Percentiles rank a stretch among this genome's conserved stretches.
phyloP scores from a whole-genome alignment of 2,329 filamentous ascomycete genomes.

The Coniosporium tulheliwenetii region DNA sequence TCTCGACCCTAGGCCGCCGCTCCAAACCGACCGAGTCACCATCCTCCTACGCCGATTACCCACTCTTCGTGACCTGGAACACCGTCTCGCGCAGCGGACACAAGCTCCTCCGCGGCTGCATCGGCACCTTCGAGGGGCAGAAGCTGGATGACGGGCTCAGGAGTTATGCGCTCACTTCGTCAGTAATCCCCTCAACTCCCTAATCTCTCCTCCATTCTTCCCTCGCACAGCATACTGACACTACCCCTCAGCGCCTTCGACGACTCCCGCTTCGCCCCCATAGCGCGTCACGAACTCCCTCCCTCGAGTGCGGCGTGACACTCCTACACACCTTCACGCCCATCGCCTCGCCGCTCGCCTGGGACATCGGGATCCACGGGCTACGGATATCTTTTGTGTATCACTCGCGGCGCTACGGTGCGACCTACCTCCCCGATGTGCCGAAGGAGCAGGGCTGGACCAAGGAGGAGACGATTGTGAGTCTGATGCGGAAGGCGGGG shows the following conservation, averaged over 20 bases:
- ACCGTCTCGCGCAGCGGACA: conserved; percentile 44
- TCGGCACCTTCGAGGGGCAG: conserved; percentile 79
- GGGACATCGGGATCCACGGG: conserved; percentile 75
- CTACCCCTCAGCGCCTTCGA: conserved; percentile 38
- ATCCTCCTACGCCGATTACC: conserved; percentile 32
- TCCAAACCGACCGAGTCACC: conserved; percentile 6
- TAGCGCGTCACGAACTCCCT: conserved; percentile 25
- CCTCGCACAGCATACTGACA: conserved; percentile 3
- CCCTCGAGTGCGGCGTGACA: conserved; percentile 42
- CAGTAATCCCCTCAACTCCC: conserved; percentile 13
- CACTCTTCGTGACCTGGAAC: conserved; percentile 94
- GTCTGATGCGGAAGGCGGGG: conserved; percentile 86
- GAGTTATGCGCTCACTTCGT: conserved; percentile 71
- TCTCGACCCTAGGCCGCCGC: conserved; percentile 16
- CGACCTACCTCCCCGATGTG: conserved; percentile 88
- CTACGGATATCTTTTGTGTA: conserved; percentile 74
- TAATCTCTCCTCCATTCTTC: conserved; percentile 1
- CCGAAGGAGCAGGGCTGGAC: conserved; percentile 87
- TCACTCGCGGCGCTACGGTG: conserved; percentile 56
- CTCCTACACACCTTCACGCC: conserved; percentile 77
- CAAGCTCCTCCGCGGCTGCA: conserved; percentile 74
- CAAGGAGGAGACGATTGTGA: conserved; percentile 79
- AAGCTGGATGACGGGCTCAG: conserved; percentile 58
- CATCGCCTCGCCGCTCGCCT: conserved; percentile 59
- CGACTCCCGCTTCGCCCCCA: conserved; percentile 45